Base-by-base conservation (phyloP, 192 early-diverging fungal species). In the Diversispora eburnea region DNA sequence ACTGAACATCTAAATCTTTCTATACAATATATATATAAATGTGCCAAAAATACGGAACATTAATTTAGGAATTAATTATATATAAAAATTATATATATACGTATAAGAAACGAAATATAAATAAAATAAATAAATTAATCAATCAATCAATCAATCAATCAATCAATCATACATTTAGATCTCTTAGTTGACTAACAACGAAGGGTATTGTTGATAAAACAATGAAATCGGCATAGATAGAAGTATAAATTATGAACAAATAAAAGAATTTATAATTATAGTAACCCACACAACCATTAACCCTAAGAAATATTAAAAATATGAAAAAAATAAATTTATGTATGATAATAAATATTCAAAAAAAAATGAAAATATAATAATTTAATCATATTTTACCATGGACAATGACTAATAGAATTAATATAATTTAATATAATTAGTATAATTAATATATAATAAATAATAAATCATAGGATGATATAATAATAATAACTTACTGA, bases 271-370 rank as follows among this genome's bases (percentile, higher is more conserved):
- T 74, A 42, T 82, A 76, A 55, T 82, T 86, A 41, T 72, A 66
- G 64, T 77, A 77, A 19, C 85, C 85, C 42, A 86, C 82, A 55
- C 83, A 86, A 19, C 82, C 79, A 66, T 82, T 83, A 13, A 84
- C 82, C 85, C 84, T 83, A 58, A 55, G 42, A 70, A 74, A 51
- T 77, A 77, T 33, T 2, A 58, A 41, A 22, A 62, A 56, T 52
- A 73, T 1, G 39, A n/a, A 3, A 58, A 19, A 47, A 19, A 68
- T 25, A 71, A 10, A 54, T 4, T 4, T 2, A 54, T 54, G 4
- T 2, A 54, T 54, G 4, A 54, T 17, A 54, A 54, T 17, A 13
- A 54, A 17, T 4, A 54, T 17, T 0, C 4, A 54, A 17, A 1
- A 4, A 60, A n/a, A 60, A 60, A 8, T 20, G n/a, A 5, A 12